Percentiles rank a stretch among this genome's conserved stretches.
Evolutionary conservation across 1,139 yeast genomes (phyloP).

Genomic region (Saccharomyces hybrid): DNA sequence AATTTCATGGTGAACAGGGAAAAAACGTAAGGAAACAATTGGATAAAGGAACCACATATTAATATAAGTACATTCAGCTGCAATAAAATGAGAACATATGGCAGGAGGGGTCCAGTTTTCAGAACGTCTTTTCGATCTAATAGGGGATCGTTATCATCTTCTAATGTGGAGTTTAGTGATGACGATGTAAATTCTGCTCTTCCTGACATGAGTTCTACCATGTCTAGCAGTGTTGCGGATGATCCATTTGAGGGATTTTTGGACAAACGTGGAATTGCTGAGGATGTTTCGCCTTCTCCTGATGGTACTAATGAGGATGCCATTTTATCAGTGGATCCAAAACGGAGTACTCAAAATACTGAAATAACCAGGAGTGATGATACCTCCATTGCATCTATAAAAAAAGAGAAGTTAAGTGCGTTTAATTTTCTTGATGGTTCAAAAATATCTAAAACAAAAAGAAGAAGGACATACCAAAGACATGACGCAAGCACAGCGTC

Average conservation of each 20-base stretch:
- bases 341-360: not conserved
- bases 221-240: not conserved
- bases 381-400: not conserved
- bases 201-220: not conserved
- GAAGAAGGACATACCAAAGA: conserved; percentile 16
- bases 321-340: not conserved
- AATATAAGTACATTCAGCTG: no score
- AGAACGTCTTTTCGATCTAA: not conserved
- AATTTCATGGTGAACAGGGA: not conserved
- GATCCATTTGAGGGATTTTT: not conserved
- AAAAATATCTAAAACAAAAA: conserved; percentile 8
- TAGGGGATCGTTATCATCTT: not conserved
- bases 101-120: not conserved
- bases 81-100: not conserved
- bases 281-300: not conserved
- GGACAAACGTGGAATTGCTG: not conserved
- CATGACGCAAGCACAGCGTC: conserved; percentile 2
- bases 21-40: not conserved
- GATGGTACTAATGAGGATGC: not conserved
- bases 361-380: not conserved
- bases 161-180: not conserved
- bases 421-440: conserved; percentile 19
- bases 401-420: conserved; percentile 6
- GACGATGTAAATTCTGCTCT: conserved; percentile 1
- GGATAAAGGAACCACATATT: not conserved